A percentile compares a stretch with the other conserved stretches of the same genome.
Conservation (phyloP, 441 rosid genomes). For the Viola pubescens region DNA sequence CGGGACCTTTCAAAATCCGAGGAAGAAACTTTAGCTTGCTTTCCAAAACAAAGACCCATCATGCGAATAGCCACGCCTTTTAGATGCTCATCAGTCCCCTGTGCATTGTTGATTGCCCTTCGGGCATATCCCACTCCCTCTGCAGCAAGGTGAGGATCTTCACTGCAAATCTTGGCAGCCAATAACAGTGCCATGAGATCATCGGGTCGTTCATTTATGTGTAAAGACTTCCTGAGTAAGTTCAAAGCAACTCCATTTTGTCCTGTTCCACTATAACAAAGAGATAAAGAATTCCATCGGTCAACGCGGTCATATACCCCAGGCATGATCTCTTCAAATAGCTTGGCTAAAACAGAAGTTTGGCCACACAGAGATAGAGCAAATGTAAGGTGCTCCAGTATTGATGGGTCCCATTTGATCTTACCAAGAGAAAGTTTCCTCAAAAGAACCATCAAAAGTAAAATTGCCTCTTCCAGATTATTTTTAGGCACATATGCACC, state of each 20-base stretch:
- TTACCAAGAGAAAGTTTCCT: constrained; percentile 56
- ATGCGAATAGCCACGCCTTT: constrained; percentile 63
- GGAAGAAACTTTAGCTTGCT: constrained; percentile 59
- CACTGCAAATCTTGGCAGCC: constrained; percentile 77
- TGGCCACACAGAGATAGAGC: constrained; percentile 69
- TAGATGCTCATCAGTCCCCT: constrained; percentile 58
- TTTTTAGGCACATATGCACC: constrained; percentile 76
- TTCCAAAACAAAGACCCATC: constrained; percentile 83
- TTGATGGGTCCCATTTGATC: constrained; percentile 69
- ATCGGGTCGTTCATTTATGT: constrained; percentile 65
- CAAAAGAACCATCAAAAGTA: constrained; percentile 73
- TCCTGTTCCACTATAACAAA: constrained; percentile 60
- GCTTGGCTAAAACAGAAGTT: constrained; percentile 63
- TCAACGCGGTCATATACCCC: constrained; percentile 73
- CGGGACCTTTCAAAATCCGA: constrained; percentile 77
- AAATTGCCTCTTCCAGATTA: constrained; percentile 86
- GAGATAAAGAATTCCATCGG: constrained; percentile 79
- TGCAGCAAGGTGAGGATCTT: constrained; percentile 60
- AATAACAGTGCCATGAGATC: constrained; percentile 60
- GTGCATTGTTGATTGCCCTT: constrained; percentile 50
- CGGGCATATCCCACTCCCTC: constrained; percentile 71
- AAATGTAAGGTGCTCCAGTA: constrained; percentile 73
- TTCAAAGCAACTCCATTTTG: constrained; percentile 53
- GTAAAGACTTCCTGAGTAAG: constrained; percentile 70
- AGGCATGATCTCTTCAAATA: constrained; percentile 73